Evolutionary conservation across 495 filamentous ascomycete species (phyloP), one percentile per base, ranked within the genome.

Genomic region (Penicillium simplicissimum): DNA sequence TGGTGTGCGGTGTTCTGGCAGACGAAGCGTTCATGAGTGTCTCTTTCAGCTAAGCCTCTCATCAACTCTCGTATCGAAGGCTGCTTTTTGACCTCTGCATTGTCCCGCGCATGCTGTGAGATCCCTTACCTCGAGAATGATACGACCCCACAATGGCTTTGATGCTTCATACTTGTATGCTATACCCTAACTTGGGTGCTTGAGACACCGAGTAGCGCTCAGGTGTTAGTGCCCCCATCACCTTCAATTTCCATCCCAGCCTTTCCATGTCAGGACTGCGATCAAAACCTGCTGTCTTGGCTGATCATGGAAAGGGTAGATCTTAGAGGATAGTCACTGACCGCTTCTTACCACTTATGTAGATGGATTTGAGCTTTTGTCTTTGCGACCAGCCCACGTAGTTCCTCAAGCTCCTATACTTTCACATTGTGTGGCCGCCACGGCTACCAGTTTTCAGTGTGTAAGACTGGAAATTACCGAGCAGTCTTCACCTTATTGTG

Each of bases 61-160:
- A 45, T 35, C 11, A 8, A 45, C 10, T 6, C 43, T 31, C 23
- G 25, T 31, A 31, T 49, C 4, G 43, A 25, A 25, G 23, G 15
- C 4, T 15, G 31, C 14, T 15, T 52, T 17, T 21, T 37, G 56
- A 21, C 33, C 21, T 14, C 37, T 49, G 56, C 47, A 28, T 49
- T 62, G 54, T 36, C 47, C 35, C 34, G 19, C 19, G 19, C 7
- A 54, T 49, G 55, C 45, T 43, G 40, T 14, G 53, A 51, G 40
- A 56, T 62, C 59, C 55, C 63, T 66, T 71, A 43, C 62, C 54
- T 61, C 36, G 52, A 21, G 52, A 34, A 58, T 55, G 42, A 33
- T 52, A 49, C 40, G 17, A 31, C 11, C 23, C 40, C 51, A 64
- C 49, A 63, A 55, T 57, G 23, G 45, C 25, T 23, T 25, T 57